Percentiles rank a stretch among this genome's conserved stretches.
These are phyloP conservation scores for Barnettozyma siamensis DNA, from an alignment of 805 yeast genomes.

Conservation along the genomic window DNA sequence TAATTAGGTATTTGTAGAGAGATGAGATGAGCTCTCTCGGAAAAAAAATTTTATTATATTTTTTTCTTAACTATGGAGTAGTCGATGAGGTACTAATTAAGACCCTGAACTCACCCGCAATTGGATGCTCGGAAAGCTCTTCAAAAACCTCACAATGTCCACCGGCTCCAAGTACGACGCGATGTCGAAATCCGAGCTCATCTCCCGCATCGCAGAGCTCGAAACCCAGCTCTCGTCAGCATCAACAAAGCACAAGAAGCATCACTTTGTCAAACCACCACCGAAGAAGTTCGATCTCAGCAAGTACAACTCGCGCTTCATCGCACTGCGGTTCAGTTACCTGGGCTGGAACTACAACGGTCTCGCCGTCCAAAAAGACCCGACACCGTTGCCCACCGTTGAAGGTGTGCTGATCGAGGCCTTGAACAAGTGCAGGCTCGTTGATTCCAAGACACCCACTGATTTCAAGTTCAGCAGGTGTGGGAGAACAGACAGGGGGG, in stretches of 20 bases:
- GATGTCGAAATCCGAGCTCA: slow-evolving; percentile 65
- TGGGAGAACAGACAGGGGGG: slow-evolving; percentile 96
- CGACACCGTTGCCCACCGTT: slow-evolving; percentile 79
- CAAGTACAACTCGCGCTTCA: slow-evolving; percentile 54
- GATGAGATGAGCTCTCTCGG: slow-evolving; percentile 5
- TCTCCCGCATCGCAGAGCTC: slow-evolving; percentile 48
- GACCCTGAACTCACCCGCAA: too few relatives aligned
- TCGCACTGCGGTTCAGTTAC: slow-evolving; percentile 82
- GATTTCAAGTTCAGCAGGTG: slow-evolving; percentile 79
- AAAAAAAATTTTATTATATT: too few relatives aligned
- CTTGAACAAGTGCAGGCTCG: slow-evolving; percentile 56
- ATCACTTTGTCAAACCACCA: slow-evolving; percentile 18
- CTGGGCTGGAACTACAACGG: slow-evolving; percentile 96
- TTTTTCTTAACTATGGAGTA: too few relatives aligned
- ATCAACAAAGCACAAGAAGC: background rate
- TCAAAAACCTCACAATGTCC: slow-evolving; percentile 6
- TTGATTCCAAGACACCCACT: slow-evolving; percentile 52
- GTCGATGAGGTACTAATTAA: too few relatives aligned
- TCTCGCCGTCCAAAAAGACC: slow-evolving; percentile 71
- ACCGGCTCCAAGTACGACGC: slow-evolving; percentile 33
- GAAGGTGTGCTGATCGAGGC: slow-evolving; percentile 75
- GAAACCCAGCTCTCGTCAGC: slow-evolving; percentile 32
- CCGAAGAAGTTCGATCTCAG: slow-evolving; percentile 56
- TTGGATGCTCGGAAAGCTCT: slow-evolving; percentile 1
- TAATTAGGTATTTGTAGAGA: background rate